These are phyloP conservation scores for Penicilliopsis zonata DNA, from an alignment of 495 filamentous ascomycete genomes.

Conservation along the genomic window DNA sequence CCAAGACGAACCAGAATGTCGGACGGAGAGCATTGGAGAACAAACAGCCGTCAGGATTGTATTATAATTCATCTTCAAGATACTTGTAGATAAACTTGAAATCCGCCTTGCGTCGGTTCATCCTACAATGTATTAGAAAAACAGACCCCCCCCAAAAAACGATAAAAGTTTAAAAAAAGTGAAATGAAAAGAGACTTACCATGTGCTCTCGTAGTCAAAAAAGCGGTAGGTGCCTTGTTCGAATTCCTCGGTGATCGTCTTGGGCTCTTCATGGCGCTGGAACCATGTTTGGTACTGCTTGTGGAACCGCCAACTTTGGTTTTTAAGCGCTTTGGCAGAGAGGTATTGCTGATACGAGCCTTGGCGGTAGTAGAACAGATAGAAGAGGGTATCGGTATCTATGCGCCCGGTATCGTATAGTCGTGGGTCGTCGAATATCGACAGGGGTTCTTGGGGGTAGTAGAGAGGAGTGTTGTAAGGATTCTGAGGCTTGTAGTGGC, in stretches of 20 bases:
- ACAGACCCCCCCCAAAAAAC: slow-evolving; percentile 3
- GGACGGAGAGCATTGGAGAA: slow-evolving; percentile 5
- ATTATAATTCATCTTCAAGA: slow-evolving; percentile 78
- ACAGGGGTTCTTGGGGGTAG: slow-evolving; percentile 83
- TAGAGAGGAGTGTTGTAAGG: slow-evolving; percentile 69
- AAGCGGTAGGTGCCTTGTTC: slow-evolving; percentile 98
- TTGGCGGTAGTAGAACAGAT: slow-evolving; percentile 97
- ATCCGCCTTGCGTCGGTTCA: slow-evolving; percentile 96
- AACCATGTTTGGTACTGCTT: slow-evolving; percentile 99
- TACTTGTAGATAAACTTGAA: slow-evolving; percentile 99
- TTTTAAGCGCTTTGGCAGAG: slow-evolving; percentile 89
- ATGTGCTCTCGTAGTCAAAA: slow-evolving; percentile 99
- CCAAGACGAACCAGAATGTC: no score
- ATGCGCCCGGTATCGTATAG: slow-evolving; percentile 67
- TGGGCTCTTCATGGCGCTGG: slow-evolving; percentile 94
- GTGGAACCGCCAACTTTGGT: slow-evolving; percentile 97
- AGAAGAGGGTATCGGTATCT: slow-evolving; percentile 95
- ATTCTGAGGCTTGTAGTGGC: slow-evolving; percentile 70
- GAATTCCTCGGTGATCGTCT: slow-evolving; percentile 94
- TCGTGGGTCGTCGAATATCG: slow-evolving; percentile 81
- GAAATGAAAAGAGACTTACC: slow-evolving; percentile 44
- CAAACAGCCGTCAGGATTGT: no score
- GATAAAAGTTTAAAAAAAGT: slow-evolving; percentile 4
- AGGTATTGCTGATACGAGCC: slow-evolving; percentile 92
- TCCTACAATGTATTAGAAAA: slow-evolving; percentile 45